phyloP scores from a whole-genome alignment of 768 basidiomycete species.

The Rhodotorula sphaerocarpa region DNA sequence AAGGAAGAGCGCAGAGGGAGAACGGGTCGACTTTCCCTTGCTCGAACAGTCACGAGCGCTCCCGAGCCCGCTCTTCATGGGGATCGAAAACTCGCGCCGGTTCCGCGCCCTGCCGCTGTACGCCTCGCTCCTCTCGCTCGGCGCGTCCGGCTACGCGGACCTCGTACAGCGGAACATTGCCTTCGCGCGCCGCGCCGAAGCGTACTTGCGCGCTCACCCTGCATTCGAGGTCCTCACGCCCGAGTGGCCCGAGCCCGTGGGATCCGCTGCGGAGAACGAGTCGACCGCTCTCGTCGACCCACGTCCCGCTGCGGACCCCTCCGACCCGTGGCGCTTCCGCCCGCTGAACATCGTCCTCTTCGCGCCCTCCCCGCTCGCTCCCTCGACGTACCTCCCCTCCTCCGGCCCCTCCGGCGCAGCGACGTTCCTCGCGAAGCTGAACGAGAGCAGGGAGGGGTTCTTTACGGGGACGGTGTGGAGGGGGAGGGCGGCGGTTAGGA shows the following conservation, averaged over 20 bases:
- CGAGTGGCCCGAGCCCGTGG: neutral
- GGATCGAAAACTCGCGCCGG: constrained; percentile 47
- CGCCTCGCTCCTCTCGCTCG: constrained; percentile 45
- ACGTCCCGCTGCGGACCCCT: too few relatives aligned
- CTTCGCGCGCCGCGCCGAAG: constrained; percentile 43
- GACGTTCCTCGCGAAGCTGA: constrained; percentile 42
- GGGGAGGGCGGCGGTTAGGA: constrained; percentile 43
- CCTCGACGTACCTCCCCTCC: neutral
- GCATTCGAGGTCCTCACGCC: constrained; percentile 41
- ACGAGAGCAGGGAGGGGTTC: constrained; percentile 43
- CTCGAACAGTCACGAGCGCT: constrained; percentile 34
- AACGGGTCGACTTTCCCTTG: neutral
- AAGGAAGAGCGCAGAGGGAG: neutral
- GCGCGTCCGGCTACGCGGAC: constrained; percentile 45
- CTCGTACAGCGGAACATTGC: constrained; percentile 44
- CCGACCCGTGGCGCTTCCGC: constrained; percentile 26
- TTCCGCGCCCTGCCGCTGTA: constrained; percentile 47
- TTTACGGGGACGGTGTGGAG: constrained; percentile 45
- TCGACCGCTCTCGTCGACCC: too few relatives aligned
- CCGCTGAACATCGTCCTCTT: constrained; percentile 35
- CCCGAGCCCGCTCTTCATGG: constrained; percentile 45
- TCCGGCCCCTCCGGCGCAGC: neutral
- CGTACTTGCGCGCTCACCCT: constrained; percentile 38
- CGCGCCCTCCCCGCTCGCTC: constrained; percentile 11
- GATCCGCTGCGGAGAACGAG: neutral